A percentile compares a stretch with the other conserved stretches of the same genome.
Conservation (phyloP, 2,329 filamentous ascomycete species). For the Scorias spongiosa region DNA sequence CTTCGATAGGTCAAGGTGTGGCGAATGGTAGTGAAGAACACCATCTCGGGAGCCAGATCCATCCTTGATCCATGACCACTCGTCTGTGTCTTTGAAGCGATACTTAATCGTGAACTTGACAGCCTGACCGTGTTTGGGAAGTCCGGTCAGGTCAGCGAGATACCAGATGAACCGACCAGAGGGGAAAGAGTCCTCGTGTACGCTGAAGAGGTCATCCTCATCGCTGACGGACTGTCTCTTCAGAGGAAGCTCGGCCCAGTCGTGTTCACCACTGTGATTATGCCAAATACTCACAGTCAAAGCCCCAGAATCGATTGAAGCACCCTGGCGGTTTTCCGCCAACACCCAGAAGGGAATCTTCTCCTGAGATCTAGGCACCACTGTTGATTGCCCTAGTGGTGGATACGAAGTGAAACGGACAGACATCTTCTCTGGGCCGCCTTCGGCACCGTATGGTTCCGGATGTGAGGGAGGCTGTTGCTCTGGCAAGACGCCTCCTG, state of each 20-base stretch:
- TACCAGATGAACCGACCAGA: conserved; percentile 36
- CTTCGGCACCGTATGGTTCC: conserved; percentile 2
- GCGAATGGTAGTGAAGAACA: conserved; percentile 37
- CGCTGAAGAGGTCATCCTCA: conserved; percentile 14
- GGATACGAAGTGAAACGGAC: conserved; percentile 49
- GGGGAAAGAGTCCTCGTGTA: conserved; percentile 5
- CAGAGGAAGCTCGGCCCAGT: conserved; percentile 44
- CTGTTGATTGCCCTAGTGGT: conserved; percentile 59
- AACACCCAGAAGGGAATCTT: conserved; percentile 50
- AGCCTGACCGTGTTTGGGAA: conserved; percentile 29
- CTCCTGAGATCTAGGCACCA: conserved; percentile 30
- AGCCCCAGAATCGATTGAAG: neutral
- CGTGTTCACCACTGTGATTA: conserved; percentile 40
- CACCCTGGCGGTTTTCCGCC: conserved; percentile 33
- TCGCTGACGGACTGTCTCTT: conserved; percentile 22
- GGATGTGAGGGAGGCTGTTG: conserved; percentile 15
- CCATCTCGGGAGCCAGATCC: conserved; percentile 50
- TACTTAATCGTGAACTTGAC: conserved; percentile 60
- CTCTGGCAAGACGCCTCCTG: conserved; percentile 16
- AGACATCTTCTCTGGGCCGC: conserved; percentile 25
- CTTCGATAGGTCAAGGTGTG: conserved; percentile 11
- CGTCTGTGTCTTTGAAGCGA: conserved; percentile 33
- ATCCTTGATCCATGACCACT: conserved; percentile 59
- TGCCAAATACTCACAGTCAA: conserved; percentile 46
- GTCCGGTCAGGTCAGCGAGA: conserved; percentile 30